Conservation (phyloP, 257 asterid species). For the Petrea volubilis region DNA sequence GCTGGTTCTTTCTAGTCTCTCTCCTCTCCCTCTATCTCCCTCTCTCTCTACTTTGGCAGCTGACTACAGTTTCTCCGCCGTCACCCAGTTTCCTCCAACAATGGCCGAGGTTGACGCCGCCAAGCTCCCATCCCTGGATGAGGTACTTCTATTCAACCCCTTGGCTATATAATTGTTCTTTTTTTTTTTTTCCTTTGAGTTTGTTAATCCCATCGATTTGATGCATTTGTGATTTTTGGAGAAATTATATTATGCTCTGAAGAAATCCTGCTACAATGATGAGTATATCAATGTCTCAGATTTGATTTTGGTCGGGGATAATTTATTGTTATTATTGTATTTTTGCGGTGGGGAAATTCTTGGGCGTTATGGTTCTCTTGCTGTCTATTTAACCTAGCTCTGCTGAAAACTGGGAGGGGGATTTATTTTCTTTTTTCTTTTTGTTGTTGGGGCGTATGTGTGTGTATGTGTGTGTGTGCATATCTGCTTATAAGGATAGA, state of each 20-base stretch:
- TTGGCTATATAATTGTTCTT: neutral
- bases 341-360: neutral
- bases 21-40: neutral
- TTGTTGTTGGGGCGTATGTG: too few relatives aligned
- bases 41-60: neutral
- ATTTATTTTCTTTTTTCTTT: neutral
- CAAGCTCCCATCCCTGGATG: conserved; percentile 47
- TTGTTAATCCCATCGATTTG: neutral
- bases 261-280: neutral
- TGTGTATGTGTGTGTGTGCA: neutral
- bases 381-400: neutral
- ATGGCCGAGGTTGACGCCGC: conserved; percentile 61
- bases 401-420: neutral
- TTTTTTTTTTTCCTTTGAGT: conserved; percentile 3
- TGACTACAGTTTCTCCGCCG: conserved; percentile 22
- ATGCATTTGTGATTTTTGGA: neutral
- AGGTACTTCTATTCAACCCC: conserved; percentile 37
- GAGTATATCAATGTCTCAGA: neutral
- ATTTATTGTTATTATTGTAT: neutral
- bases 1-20: neutral
- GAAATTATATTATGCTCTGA: neutral
- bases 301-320: neutral
- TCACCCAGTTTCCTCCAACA: conserved; percentile 13
- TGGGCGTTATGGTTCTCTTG: neutral
- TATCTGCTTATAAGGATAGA: neutral